These are phyloP conservation scores for Effrenium voratum DNA, from an alignment of 73 alveolate genomes.

Conservation along the genomic window DNA sequence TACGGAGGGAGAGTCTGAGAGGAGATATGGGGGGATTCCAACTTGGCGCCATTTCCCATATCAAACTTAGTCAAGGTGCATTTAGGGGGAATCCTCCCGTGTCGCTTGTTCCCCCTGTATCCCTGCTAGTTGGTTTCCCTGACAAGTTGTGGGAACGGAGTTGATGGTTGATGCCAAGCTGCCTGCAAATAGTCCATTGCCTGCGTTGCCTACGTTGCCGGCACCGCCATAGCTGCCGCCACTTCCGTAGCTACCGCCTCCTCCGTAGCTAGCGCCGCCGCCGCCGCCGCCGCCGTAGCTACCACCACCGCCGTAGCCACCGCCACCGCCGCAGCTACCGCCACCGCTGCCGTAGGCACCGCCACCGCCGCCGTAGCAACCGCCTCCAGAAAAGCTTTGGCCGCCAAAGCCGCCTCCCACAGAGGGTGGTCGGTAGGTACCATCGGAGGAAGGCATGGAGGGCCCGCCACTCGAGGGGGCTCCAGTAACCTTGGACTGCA, in stretches of 20 bases:
- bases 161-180: too few species aligned
- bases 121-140: too few species aligned
- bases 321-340: neutral
- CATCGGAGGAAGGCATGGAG: slow-evolving; percentile 10
- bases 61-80: too few species aligned
- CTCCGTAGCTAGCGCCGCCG: slow-evolving; percentile 1
- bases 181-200: too few species aligned
- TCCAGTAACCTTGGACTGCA: slow-evolving; percentile 74
- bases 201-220: neutral
- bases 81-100: too few species aligned
- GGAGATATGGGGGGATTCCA: too few species aligned
- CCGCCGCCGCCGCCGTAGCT: neutral
- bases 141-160: too few species aligned
- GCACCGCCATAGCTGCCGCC: neutral
- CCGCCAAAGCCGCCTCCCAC: slow-evolving; percentile 17
- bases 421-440: slow-evolving; percentile 46
- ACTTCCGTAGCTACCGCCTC: slow-evolving; percentile 12
- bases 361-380: slow-evolving; percentile 20
- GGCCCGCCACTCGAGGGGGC: too few species aligned
- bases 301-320: neutral
- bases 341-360: slow-evolving; percentile 7
- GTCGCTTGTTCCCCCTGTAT: too few species aligned
- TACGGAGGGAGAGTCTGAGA: too few species aligned
- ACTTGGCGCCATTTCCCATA: too few species aligned
- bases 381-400: neutral